Percentiles rank a stretch among this genome's conserved stretches.
Evolutionary conservation across 345 rosid species (phyloP).

Genomic region (Salix udensis): DNA sequence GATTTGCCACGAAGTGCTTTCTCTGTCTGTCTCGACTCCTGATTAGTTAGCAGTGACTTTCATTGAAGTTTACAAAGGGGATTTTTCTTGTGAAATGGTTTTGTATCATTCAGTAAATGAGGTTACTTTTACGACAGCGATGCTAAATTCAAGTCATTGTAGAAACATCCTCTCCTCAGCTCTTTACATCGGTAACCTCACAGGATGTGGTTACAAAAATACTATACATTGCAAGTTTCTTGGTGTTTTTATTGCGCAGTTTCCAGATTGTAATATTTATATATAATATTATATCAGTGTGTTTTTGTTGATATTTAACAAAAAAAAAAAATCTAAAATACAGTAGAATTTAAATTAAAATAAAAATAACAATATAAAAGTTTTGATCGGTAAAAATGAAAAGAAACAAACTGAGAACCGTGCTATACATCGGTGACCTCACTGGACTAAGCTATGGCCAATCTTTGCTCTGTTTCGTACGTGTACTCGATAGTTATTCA

Average conservation of each 20-base stretch:
- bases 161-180: neutral
- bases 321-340: too few relatives aligned
- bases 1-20: conserved; percentile 1
- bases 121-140: neutral
- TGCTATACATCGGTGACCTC: too few relatives aligned
- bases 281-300: too few relatives aligned
- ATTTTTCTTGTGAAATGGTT: neutral
- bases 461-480: neutral
- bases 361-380: too few relatives aligned
- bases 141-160: neutral
- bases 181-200: neutral
- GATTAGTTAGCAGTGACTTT: too few relatives aligned
- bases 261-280: too few relatives aligned
- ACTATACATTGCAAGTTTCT: neutral
- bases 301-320: too few relatives aligned
- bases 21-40: neutral
- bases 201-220: neutral
- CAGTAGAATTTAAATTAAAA: too few relatives aligned
- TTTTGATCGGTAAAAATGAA: too few relatives aligned
- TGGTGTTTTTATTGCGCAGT: too few relatives aligned
- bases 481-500: neutral
- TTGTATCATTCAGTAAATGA: neutral
- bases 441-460: neutral
- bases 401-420: too few relatives aligned
- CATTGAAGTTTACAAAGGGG: too few relatives aligned